Base-by-base conservation (phyloP, 345 rosid genomes). In the Eutrema yunnanense region DNA sequence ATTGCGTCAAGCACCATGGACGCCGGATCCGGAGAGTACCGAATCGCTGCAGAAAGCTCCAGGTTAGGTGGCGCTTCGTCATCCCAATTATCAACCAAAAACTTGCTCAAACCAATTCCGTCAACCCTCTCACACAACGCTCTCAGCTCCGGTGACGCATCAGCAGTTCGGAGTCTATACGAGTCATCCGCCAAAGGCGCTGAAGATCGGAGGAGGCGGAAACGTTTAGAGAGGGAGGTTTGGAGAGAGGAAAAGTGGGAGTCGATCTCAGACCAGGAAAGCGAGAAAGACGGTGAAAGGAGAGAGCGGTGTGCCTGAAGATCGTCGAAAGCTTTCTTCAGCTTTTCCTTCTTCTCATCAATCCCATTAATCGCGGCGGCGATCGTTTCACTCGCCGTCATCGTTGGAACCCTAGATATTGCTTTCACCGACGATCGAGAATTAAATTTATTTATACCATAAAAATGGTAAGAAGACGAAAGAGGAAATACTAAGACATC, bases 261-360 rank as follows among this genome's bases (percentile, higher is more conserved):
- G 55, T 88, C 92, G 80, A 93, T 58, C 55, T 86, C 90, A 53
- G 88, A 62, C 96, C 97, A 90, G n/a, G 86, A 67, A 59, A 87
- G 77, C 2, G 84, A 29, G 65, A 82, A 79, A 32, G 90, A 77
- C 9, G 78, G 70, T 36, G 87, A 78, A 48, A 80, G 84, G 56
- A 82, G 84, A 56, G 80, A 69, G 29, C 83, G 77, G 46, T 82
- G 83, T 46, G 81, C 19, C 62, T 83, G 93, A 32, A 92, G 93
- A 34, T 84, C 85, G 27, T 90, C 93, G 78, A 49, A 92, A 7
- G 96, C 96, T 27, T 79, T 79, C 76, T 78, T 86, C 7, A 92
- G 82, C 58, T 50, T 63, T 2, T 74, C 78, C 68, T 86, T 92
- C 73, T 84, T 90, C 33, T 77, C 36, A 54, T 85, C 92, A 11